Percentiles rank a stretch among this genome's conserved stretches.
Evolutionary conservation across 2,329 filamentous ascomycete genomes (phyloP).

Genomic region (Fusarium tanahbumbuense): DNA sequence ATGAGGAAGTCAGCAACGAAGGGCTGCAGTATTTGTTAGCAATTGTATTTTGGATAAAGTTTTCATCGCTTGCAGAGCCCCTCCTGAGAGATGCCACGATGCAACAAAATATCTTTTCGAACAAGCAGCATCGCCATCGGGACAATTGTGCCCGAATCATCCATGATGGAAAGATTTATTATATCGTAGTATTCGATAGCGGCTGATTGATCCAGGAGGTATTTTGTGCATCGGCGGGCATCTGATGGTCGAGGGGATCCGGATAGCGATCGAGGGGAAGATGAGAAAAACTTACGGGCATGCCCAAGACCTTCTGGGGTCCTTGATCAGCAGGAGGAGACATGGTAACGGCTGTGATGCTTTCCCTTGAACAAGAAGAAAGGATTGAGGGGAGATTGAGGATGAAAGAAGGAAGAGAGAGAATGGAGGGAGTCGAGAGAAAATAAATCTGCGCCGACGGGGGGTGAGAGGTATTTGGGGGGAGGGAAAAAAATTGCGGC

Average conservation of each 20-base stretch:
- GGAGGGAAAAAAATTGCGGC: slow-evolving; percentile 63
- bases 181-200: slow-evolving; percentile 13
- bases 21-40: slow-evolving; percentile 66
- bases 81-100: slow-evolving; percentile 9
- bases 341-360: slow-evolving; percentile 62
- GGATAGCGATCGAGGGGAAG: slow-evolving; percentile 7
- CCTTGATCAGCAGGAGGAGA: slow-evolving; percentile 58
- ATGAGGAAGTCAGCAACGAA: slow-evolving; percentile 99
- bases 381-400: slow-evolving; percentile 72
- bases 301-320: slow-evolving; percentile 71
- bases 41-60: slow-evolving; percentile 2
- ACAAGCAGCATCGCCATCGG: neutral
- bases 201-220: slow-evolving; percentile 14
- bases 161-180: slow-evolving; percentile 25
- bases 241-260: slow-evolving; percentile 40
- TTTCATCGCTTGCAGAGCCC: neutral
- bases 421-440: slow-evolving; percentile 57
- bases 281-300: slow-evolving; percentile 67
- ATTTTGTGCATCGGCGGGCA: slow-evolving; percentile 47
- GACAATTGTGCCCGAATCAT: neutral
- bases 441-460: slow-evolving; percentile 60
- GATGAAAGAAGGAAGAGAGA: slow-evolving; percentile 58
- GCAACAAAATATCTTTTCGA: slow-evolving; percentile 1
- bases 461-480: slow-evolving; percentile 57
- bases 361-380: slow-evolving; percentile 61